These are phyloP conservation scores for Westerdykella sp. DNA, from an alignment of 2,329 filamentous ascomycete genomes.

Conservation along the genomic window DNA sequence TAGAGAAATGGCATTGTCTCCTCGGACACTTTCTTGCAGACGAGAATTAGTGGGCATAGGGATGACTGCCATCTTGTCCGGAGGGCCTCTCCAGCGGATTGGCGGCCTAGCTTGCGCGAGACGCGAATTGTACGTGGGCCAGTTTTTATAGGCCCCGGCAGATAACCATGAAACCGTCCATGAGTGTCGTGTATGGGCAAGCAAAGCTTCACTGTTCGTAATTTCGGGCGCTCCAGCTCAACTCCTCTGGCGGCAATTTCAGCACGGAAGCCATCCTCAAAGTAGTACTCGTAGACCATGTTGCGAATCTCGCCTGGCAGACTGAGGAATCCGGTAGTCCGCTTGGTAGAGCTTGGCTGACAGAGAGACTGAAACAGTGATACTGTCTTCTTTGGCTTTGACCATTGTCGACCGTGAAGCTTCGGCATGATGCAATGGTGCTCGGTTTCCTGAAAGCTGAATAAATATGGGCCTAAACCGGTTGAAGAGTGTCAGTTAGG, in stretches of 20 bases:
- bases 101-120: conserved; percentile 12
- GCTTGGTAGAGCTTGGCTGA: conserved; percentile 3
- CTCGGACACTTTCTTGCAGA: conserved; percentile 23
- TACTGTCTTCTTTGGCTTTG: too few relatives aligned
- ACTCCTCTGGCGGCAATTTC: conserved; percentile 18
- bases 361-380: too few relatives aligned
- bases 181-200: not conserved
- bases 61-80: conserved; percentile 25
- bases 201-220: conserved; percentile 12
- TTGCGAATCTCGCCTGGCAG: conserved; percentile 48
- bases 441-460: too few relatives aligned
- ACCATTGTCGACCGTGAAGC: too few relatives aligned
- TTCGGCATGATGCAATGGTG: too few relatives aligned
- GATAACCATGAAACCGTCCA: too few relatives aligned
- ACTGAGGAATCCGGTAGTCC: conserved; percentile 23
- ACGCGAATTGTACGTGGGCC: conserved; percentile 10
- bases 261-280: conserved; percentile 19
- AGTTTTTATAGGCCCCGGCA: too few relatives aligned
- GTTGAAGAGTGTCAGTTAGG: too few relatives aligned
- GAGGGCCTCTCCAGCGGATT: conserved; percentile 9
- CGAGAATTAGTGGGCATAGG: conserved; percentile 21
- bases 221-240: conserved; percentile 4
- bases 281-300: conserved; percentile 41
- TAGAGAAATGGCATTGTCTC: conserved; percentile 28
- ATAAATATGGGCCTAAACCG: too few relatives aligned